Evolutionary conservation across 2,329 filamentous ascomycete genomes (phyloP).

Genomic region (Cladosporium austrohemisphaericum): DNA sequence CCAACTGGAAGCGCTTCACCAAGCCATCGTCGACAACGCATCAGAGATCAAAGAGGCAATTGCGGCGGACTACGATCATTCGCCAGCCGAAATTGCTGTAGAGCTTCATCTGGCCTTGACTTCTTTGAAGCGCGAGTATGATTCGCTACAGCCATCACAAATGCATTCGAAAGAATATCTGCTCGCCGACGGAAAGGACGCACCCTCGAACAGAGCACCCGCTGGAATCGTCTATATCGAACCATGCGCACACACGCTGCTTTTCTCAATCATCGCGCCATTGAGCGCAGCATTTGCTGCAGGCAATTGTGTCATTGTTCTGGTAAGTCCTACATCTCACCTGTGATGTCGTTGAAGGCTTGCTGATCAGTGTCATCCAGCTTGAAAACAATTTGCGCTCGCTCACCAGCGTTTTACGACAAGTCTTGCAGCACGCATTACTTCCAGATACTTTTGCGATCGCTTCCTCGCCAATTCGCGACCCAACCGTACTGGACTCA

Average conservation of each 20-base stretch:
- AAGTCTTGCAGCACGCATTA: constrained; percentile 39
- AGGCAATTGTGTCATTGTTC: constrained; percentile 50
- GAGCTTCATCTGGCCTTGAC: constrained; percentile 43
- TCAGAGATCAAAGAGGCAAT: constrained; percentile 40
- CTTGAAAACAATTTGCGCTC: constrained; percentile 40
- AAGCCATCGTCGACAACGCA: constrained; percentile 35
- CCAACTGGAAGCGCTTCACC: constrained; percentile 44
- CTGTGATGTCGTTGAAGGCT: background rate
- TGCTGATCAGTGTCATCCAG: constrained; percentile 22
- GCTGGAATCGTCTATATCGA: constrained; percentile 48
- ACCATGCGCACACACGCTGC: constrained; percentile 46
- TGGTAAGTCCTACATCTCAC: constrained; percentile 37
- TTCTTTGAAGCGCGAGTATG: constrained; percentile 39
- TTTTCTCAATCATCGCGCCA: constrained; percentile 46
- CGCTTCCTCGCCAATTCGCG: constrained; percentile 33
- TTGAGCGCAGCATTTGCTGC: constrained; percentile 48
- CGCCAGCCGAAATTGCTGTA: constrained; percentile 37
- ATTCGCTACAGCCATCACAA: constrained; percentile 37
- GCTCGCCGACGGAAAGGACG: constrained; percentile 40
- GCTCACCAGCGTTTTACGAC: constrained; percentile 36
- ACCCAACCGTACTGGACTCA: constrained; percentile 24
- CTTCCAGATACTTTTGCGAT: constrained; percentile 50
- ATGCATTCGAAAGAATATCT: constrained; percentile 42
- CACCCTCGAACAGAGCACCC: constrained; percentile 31
- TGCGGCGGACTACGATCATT: constrained; percentile 36